Conservation (phyloP, 495 filamentous ascomycete genomes). For the Polyplosphaeria fusca region DNA sequence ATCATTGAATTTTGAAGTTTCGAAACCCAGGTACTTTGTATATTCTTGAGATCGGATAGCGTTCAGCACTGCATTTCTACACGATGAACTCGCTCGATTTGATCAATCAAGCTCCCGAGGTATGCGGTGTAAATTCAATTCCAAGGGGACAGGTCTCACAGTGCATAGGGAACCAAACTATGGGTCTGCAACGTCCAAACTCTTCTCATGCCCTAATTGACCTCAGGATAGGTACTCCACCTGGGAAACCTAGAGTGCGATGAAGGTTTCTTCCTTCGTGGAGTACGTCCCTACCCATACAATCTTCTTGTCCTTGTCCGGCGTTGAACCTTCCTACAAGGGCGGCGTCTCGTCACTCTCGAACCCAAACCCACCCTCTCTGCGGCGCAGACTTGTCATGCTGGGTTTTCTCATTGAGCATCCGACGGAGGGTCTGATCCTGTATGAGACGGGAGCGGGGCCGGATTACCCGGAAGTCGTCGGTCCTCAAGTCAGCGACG, state of each 20-base stretch:
- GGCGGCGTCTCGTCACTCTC: constrained; percentile 30
- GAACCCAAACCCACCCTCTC: constrained; percentile 23
- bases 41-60: too few relatives aligned
- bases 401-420: constrained; percentile 51
- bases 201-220: neutral
- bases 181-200: constrained; percentile 22
- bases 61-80: too few relatives aligned
- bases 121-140: neutral
- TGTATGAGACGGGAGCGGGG: constrained; percentile 53
- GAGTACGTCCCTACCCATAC: constrained; percentile 7
- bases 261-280: constrained; percentile 32
- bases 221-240: constrained; percentile 22
- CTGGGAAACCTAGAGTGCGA: constrained; percentile 35
- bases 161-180: constrained; percentile 32
- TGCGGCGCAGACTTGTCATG: constrained; percentile 46
- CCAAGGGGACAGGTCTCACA: neutral
- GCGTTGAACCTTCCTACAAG: neutral
- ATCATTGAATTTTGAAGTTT: too few relatives aligned
- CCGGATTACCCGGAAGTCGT: constrained; percentile 46
- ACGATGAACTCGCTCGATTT: constrained; percentile 14
- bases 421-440: constrained; percentile 49
- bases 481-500: constrained; percentile 43
- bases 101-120: constrained; percentile 28
- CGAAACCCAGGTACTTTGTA: too few relatives aligned
- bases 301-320: neutral